A percentile compares a stretch with the other conserved stretches of the same genome.
Evolutionary conservation across 2,329 filamentous ascomycete genomes (phyloP).

Genomic region (Colletotrichum plurivorum): DNA sequence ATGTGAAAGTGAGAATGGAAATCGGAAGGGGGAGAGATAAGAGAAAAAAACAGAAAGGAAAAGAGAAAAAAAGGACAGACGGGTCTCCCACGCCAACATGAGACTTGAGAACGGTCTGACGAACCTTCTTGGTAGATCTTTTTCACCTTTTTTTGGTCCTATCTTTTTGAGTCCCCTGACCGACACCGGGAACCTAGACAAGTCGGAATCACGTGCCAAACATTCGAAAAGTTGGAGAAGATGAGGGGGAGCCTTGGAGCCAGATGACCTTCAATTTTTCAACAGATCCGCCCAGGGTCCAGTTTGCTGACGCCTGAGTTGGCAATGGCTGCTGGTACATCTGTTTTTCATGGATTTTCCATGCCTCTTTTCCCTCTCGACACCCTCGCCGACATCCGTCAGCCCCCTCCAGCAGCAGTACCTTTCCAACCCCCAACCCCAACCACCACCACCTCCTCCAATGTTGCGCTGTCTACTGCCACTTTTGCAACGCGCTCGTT

Average conservation of each 20-base stretch:
- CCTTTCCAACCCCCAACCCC: not conserved
- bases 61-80: not conserved
- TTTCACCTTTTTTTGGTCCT: not conserved
- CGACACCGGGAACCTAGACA: slow-evolving; percentile 4
- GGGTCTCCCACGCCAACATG: slow-evolving; percentile 15
- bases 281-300: slow-evolving; percentile 31
- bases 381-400: slow-evolving; percentile 10
- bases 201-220: slow-evolving; percentile 29
- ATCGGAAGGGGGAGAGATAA: not conserved
- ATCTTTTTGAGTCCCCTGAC: slow-evolving; percentile 3
- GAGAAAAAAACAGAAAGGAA: slow-evolving; percentile 2
- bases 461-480: too few relatives aligned
- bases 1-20: slow-evolving; percentile 28
- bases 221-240: slow-evolving; percentile 14
- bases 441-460: not conserved
- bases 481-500: not conserved
- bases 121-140: not conserved
- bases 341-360: slow-evolving; percentile 11
- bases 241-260: slow-evolving; percentile 4
- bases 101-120: not conserved
- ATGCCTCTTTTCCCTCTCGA: slow-evolving; percentile 1
- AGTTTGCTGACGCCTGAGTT: slow-evolving; percentile 6
- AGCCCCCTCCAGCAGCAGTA: not conserved
- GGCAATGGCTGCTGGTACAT: not conserved
- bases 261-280: slow-evolving; percentile 38